phyloP scores from a whole-genome alignment of 495 filamentous ascomycete species.

The Aspergillus mulundensis region DNA sequence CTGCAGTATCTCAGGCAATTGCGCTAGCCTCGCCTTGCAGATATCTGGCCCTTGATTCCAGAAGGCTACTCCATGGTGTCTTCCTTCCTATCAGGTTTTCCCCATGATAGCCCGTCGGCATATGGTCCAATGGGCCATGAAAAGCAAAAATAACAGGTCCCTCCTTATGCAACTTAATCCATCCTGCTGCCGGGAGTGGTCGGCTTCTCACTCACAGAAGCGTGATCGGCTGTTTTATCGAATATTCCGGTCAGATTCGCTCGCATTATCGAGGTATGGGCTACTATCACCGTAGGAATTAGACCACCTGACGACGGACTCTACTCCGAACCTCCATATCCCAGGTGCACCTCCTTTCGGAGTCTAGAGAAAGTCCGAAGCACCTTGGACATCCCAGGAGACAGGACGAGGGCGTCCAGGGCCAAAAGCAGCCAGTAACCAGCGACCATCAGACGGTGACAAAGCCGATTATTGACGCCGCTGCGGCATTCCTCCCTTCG shows the following conservation, averaged over 20 bases:
- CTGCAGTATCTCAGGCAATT: not conserved
- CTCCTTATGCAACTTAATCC: slow-evolving; percentile 20
- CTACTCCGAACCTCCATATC: not conserved
- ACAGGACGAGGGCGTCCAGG: not conserved
- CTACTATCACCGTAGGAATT: not conserved
- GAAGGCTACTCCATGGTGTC: not conserved
- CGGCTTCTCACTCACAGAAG: not conserved
- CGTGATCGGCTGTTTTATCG: not conserved
- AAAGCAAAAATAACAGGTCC: slow-evolving; percentile 14
- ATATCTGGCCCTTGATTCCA: not conserved
- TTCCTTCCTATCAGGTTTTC: not conserved
- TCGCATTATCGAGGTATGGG: not conserved
- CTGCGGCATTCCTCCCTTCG: not conserved
- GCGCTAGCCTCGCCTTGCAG: not conserved
- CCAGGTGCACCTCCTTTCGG: no score
- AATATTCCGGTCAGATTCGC: not conserved
- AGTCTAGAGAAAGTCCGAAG: not conserved
- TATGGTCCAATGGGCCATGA: not conserved
- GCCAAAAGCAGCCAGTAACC: not conserved
- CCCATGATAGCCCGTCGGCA: not conserved
- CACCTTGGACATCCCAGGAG: not conserved
- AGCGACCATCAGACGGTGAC: not conserved
- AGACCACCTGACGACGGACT: not conserved
- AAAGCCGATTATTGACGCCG: not conserved
- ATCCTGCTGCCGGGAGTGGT: not conserved